Conservation (phyloP, 257 asterid species). For the Sherardia arvensis region DNA sequence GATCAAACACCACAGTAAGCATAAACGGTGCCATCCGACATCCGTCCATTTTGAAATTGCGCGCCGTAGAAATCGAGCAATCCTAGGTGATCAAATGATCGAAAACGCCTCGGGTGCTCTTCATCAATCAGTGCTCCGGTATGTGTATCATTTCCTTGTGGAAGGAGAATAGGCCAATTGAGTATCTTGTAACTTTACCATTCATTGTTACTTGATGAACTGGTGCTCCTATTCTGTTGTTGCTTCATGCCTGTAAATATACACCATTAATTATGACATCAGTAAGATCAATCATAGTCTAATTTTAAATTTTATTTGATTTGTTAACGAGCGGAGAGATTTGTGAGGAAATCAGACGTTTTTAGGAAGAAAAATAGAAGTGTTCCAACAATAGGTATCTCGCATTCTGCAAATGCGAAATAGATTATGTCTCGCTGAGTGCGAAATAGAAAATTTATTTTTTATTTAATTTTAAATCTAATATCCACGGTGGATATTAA, state of each 20-base stretch:
- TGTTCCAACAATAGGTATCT: no score
- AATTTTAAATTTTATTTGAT: no score
- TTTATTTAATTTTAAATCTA: no score
- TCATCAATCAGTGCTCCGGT: slow-evolving; percentile 47
- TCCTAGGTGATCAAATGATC: slow-evolving; percentile 44
- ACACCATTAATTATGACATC: no score
- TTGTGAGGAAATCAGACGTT: no score
- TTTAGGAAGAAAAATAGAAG: no score
- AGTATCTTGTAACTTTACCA: slow-evolving; percentile 32
- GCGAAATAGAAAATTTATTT: no score
- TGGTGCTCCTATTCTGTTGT: slow-evolving; percentile 43
- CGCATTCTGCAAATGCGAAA: no score
- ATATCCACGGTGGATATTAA: no score
- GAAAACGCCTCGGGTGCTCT: slow-evolving; percentile 42
- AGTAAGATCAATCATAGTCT: no score
- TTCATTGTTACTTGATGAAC: slow-evolving; percentile 42
- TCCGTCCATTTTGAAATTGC: slow-evolving; percentile 14
- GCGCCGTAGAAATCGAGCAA: slow-evolving; percentile 18
- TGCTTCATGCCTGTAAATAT: slow-evolving; percentile 56
- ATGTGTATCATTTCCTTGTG: slow-evolving; percentile 30
- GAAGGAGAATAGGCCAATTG: slow-evolving; percentile 42
- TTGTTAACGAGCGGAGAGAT: no score
- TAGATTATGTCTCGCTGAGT: no score
- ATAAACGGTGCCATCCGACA: slow-evolving; percentile 18
- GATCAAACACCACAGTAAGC: slow-evolving; percentile 36